Evolutionary conservation across 2,329 filamentous ascomycete genomes (phyloP), one percentile per base, ranked within the genome.

Genomic region (Diaporthe vexans): DNA sequence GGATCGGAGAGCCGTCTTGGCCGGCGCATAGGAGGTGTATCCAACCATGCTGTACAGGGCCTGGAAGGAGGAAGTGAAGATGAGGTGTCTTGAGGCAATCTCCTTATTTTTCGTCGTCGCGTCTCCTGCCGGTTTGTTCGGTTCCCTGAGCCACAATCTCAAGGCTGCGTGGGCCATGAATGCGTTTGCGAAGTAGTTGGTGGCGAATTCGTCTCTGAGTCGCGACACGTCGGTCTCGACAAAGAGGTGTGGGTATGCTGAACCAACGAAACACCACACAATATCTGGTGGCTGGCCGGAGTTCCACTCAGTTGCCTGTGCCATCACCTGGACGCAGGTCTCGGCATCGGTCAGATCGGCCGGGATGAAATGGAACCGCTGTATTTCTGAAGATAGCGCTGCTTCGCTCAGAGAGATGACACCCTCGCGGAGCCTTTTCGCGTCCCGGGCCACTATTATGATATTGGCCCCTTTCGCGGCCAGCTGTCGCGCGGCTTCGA

Each of bases 1-100:
- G 19, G 89, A 88, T 48, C 92, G 89, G 76, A 94, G 86, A 19
- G 92, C 93, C 3, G 91, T 88, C 82, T 94, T 94, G 33, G 90
- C 85, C 6, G 92, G 91, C 0, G 88, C 86, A 79, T 94, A 94
- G 0, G 91, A 87, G 0, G 85, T 83, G 79, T 94, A 94, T 37
- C 93, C 93, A 11, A 90, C 87, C 21, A 94, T 81, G 15, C 90
- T 88, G 61, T 89, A 86, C 77, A 94, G 91, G 0, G 89, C 88
- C n/a, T 89, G 82, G 6, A 88, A 86, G 1, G 91, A 93, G 9
- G 88, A 90, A 0, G 92, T 94, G 79, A 94, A 91, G 76, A 94
- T 89, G 76, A 94, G 86, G 77, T 94, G 92, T 17, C 91, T 48
- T n/a, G 85, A 1, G 80, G n/a, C 21, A 29, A 9, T 21, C 7